Base-by-base conservation (phyloP, 2,329 filamentous ascomycete species). In the Aspergillus amoenus region DNA sequence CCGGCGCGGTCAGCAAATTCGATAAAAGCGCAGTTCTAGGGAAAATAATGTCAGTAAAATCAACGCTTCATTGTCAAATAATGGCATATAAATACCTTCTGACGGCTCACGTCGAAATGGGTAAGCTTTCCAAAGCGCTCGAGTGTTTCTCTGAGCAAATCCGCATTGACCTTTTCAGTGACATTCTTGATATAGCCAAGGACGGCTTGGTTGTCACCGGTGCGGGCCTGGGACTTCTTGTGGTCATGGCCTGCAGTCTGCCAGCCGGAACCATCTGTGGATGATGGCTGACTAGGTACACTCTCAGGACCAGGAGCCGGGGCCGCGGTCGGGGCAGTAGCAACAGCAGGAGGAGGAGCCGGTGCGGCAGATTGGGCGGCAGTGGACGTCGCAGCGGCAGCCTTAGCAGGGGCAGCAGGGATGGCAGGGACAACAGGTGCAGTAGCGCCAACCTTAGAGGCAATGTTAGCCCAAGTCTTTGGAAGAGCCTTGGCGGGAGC, bases 111-210 rank as follows among this genome's bases (percentile, higher is more conserved):
- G 68, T 88, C 85, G 66, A 86, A 85, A 70, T 87, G 86, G 59
- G 78, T 78, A 47, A 88, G 72, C 70, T 87, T 84, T 61, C 85
- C 85, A 61, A 88, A 92, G 66, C 87, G 85, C 65, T 86, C 81
- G 51, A 99, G 80, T 53, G 85, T 83, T 52, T 82, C 81, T 74
- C 83, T 88, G 58, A 99, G 81, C 46, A 91, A 85, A 41, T 86
- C 84, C 13, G 87, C 83, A 71, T 90, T 84, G 52, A 99, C 88
- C 78, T 92, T 93, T 34, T 96, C 92, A 49, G 88, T 93, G 49
- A 97, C 93, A 68, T 93, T 96, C 82, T 96, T 96, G 76, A 99
- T 91, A 76, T 97, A 97, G 18, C 89, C 94, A 65, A 92, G 84
- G 53, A 88, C 88, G 61, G 85, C 85, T 61, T 93, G 88, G 69